Percentiles rank a stretch among this genome's conserved stretches.
Evolutionary conservation across 495 filamentous ascomycete genomes (phyloP).

Genomic region (Xylaria acuta): DNA sequence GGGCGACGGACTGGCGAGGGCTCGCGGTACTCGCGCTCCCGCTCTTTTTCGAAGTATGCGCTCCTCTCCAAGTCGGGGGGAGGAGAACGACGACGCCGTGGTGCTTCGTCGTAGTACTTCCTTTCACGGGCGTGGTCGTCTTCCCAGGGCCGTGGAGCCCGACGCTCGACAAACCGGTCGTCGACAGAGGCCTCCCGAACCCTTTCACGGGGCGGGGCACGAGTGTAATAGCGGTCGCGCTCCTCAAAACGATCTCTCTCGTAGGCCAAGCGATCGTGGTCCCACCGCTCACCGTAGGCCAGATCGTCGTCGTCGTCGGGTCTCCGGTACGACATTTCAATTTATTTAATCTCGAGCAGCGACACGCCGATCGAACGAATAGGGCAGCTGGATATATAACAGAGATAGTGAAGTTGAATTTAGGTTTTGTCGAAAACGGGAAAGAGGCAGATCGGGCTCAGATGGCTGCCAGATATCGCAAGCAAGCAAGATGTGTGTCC

Average conservation of each 20-base stretch:
- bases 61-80: slow-evolving; percentile 43
- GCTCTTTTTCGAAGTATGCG: slow-evolving; percentile 42
- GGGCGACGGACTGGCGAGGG: slow-evolving; percentile 46
- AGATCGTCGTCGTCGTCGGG: slow-evolving; percentile 48
- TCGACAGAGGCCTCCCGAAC: slow-evolving; percentile 42
- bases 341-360: neutral
- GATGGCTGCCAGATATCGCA: slow-evolving; percentile 7
- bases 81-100: slow-evolving; percentile 40
- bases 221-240: slow-evolving; percentile 42
- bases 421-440: neutral
- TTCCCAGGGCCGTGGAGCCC: slow-evolving; percentile 42
- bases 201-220: slow-evolving; percentile 21
- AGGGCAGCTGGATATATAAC: neutral
- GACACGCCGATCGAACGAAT: neutral
- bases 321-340: slow-evolving; percentile 30
- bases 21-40: slow-evolving; percentile 38
- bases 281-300: slow-evolving; percentile 49
- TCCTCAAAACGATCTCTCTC: slow-evolving; percentile 45
- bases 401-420: neutral
- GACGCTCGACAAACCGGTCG: slow-evolving; percentile 40
- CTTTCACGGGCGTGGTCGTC: slow-evolving; percentile 47
- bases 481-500: neutral
- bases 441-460: slow-evolving; percentile 1
- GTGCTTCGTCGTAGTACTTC: slow-evolving; percentile 48
- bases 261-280: slow-evolving; percentile 47